Percentiles rank a stretch among this genome's conserved stretches.
Conservation (phyloP, 495 filamentous ascomycete species). For the Lentithecium fluviatile region DNA sequence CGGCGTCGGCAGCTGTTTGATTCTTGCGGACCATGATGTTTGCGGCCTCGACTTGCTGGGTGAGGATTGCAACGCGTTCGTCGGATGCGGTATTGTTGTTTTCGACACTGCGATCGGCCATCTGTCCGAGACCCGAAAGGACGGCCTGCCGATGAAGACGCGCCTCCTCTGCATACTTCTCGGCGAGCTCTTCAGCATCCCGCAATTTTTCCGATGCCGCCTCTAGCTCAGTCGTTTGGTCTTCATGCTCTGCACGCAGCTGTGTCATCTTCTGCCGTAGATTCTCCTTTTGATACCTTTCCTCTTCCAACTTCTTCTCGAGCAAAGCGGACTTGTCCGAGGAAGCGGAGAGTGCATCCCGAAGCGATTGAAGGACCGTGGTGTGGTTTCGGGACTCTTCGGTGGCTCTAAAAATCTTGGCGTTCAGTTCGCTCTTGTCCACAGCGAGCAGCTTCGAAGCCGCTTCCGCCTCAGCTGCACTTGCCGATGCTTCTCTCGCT, state of each 20-base stretch:
- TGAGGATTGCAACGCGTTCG: constrained; percentile 74
- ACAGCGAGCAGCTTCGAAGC: constrained; percentile 69
- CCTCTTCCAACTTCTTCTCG: constrained; percentile 81
- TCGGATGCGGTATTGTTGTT: constrained; percentile 55
- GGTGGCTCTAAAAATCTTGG: constrained; percentile 66
- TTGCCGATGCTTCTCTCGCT: constrained; percentile 73
- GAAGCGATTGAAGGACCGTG: constrained; percentile 70
- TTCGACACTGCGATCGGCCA: constrained; percentile 53
- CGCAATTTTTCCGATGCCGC: constrained; percentile 67
- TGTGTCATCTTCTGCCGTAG: constrained; percentile 78
- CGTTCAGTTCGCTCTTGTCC: constrained; percentile 78
- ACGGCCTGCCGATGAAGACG: constrained; percentile 81
- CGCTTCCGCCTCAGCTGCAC: constrained; percentile 71
- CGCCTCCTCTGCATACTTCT: constrained; percentile 83
- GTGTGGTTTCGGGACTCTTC: constrained; percentile 67
- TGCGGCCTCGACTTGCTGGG: constrained; percentile 74
- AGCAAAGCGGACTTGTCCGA: constrained; percentile 70
- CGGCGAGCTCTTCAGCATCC: constrained; percentile 89
- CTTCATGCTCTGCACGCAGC: constrained; percentile 81
- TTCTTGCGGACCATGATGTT: constrained; percentile 80
- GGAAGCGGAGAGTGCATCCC: constrained; percentile 75
- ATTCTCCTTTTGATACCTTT: constrained; percentile 69
- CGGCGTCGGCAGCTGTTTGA: constrained; percentile 83
- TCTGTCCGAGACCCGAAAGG: constrained; percentile 75
- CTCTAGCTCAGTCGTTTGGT: constrained; percentile 76